Percentiles rank a stretch among this genome's conserved stretches.
Conservation (phyloP, 371 early-diverging fungal species). For the Rozella allomycis region DNA sequence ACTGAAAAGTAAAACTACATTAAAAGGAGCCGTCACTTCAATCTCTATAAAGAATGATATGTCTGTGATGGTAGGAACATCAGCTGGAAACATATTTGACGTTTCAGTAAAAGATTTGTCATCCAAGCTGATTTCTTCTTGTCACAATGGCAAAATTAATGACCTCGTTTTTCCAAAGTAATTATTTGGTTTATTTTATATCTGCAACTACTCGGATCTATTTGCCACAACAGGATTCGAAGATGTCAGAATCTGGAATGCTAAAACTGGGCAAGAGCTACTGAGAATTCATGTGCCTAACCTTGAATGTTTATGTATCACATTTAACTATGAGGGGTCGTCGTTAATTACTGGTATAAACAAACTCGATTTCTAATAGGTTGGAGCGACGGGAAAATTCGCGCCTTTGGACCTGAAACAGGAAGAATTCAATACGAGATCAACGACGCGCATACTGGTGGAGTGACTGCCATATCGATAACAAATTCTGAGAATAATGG, state of each 20-base stretch:
- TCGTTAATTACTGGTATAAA: constrained; percentile 15
- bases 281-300: constrained; percentile 25
- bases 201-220: constrained; percentile 20
- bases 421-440: constrained; percentile 30
- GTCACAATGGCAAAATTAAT: constrained; percentile 24
- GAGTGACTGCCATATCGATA: constrained; percentile 26
- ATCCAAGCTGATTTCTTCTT: constrained; percentile 13
- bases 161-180: constrained; percentile 26
- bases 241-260: constrained; percentile 31
- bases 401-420: constrained; percentile 30
- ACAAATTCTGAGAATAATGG: constrained; percentile 10
- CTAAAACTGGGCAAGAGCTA: constrained; percentile 14
- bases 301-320: constrained; percentile 26
- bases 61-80: constrained; percentile 18
- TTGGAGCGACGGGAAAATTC: constrained; percentile 34
- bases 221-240: constrained; percentile 29
- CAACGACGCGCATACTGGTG: constrained; percentile 24
- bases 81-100: constrained; percentile 19
- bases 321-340: constrained; percentile 26
- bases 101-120: constrained; percentile 7
- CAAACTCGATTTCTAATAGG: constrained; percentile 7
- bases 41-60: constrained; percentile 12
- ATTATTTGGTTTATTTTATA: neutral
- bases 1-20: no score
- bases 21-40: constrained; percentile 28